Evolutionary conservation across 1,284 basidiomycete genomes (phyloP).

Genomic region (Austroboletus sp.): DNA sequence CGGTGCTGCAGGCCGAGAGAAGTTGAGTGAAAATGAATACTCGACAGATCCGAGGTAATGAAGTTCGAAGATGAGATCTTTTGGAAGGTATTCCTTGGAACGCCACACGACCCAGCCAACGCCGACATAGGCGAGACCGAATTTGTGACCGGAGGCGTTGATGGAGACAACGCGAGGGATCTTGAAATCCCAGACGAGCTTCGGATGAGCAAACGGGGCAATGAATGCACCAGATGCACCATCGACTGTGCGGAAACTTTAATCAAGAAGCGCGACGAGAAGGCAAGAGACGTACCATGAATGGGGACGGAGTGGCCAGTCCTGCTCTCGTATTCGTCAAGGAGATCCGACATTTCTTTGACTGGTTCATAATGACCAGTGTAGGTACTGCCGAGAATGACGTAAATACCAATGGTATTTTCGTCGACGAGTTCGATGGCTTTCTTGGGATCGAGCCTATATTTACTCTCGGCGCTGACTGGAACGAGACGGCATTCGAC

Average conservation of each 20-base stretch:
- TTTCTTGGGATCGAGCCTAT: conserved; percentile 77
- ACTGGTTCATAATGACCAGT: conserved; percentile 93
- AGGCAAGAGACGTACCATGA: conserved; percentile 53
- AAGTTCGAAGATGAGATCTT: conserved; percentile 89
- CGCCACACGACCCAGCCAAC: conserved; percentile 88
- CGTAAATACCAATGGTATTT: conserved; percentile 81
- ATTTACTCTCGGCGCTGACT: conserved; percentile 68
- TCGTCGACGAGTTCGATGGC: conserved; percentile 87
- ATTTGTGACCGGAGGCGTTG: conserved; percentile 87
- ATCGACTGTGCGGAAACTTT: conserved; percentile 45
- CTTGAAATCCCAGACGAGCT: conserved; percentile 81
- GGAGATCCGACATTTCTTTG: conserved; percentile 74
- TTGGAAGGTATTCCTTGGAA: conserved; percentile 67
- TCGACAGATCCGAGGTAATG: conserved; percentile 68
- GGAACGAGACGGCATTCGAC: conserved; percentile 81
- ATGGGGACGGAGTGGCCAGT: conserved; percentile 80
- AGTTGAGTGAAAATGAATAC: conserved; percentile 87
- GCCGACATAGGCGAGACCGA: conserved; percentile 80
- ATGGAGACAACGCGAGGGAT: conserved; percentile 84
- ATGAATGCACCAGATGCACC: conserved; percentile 79
- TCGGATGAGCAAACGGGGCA: conserved; percentile 77
- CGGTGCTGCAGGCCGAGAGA: conserved; percentile 84
- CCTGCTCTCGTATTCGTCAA: conserved; percentile 80
- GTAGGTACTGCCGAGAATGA: conserved; percentile 83
- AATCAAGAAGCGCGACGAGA: conserved; percentile 6